These are phyloP conservation scores for Astragalus glycyphyllos DNA, from an alignment of 306 rosid genomes.

Conservation along the genomic window DNA sequence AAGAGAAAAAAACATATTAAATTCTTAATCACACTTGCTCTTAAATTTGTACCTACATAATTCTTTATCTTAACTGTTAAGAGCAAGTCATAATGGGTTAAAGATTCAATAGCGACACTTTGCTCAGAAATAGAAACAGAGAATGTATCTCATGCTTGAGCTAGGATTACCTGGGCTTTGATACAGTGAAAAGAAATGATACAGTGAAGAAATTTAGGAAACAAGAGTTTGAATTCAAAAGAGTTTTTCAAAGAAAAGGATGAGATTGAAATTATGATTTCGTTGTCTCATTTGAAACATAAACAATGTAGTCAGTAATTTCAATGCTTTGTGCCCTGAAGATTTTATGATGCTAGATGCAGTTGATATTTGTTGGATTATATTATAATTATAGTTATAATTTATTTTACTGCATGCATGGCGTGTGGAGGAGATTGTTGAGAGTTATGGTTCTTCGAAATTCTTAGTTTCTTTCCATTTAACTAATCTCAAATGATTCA, in stretches of 20 bases:
- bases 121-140: conserved; percentile 12
- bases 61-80: conserved; percentile 18
- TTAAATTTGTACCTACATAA: conserved; percentile 8
- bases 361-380: conserved; percentile 16
- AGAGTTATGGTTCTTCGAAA: conserved; percentile 14
- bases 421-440: conserved; percentile 5
- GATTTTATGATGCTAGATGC: conserved; percentile 19
- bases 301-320: conserved; percentile 1
- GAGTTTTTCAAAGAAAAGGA: conserved; percentile 8
- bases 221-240: background rate
- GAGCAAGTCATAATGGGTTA: conserved; percentile 22
- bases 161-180: conserved; percentile 9
- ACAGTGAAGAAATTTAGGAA: conserved; percentile 15
- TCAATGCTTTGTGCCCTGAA: conserved; percentile 15
- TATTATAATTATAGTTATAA: background rate
- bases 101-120: conserved; percentile 21
- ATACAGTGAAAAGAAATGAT: conserved; percentile 22
- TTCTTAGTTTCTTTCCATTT: background rate
- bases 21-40: conserved; percentile 10
- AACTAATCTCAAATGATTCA: conserved; percentile 31
- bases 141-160: conserved; percentile 30
- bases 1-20: conserved; percentile 3
- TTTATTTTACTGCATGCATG: background rate
- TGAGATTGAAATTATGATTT: conserved; percentile 10
- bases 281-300: background rate